Conservation (phyloP, 805 yeast species). For the Cyberlindnera lachancei region DNA sequence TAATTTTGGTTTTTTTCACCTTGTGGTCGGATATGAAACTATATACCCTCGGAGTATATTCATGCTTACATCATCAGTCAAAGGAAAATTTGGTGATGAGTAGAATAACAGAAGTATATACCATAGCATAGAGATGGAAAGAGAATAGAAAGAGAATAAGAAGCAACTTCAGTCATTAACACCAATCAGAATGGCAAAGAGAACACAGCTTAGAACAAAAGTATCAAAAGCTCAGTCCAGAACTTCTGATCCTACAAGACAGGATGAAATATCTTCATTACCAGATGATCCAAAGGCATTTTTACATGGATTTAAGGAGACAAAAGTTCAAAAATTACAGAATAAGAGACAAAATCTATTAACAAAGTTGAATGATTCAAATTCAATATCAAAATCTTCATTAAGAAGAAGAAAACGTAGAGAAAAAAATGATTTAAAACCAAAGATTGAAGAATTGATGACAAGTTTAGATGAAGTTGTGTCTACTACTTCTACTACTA, state of each 20-base stretch:
- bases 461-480: slow-evolving; percentile 34
- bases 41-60: no score
- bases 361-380: slow-evolving; percentile 28
- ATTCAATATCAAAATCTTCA: slow-evolving; percentile 57
- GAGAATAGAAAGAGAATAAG: no score
- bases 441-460: slow-evolving; percentile 58
- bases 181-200: slow-evolving; percentile 29
- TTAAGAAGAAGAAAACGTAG: slow-evolving; percentile 57
- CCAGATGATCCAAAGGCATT: slow-evolving; percentile 36
- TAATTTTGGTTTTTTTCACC: no score
- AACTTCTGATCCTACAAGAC: slow-evolving; percentile 2
- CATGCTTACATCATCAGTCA: no score
- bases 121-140: no score
- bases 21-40: no score
- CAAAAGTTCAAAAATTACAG: slow-evolving; percentile 45
- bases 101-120: no score
- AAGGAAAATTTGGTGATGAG: no score
- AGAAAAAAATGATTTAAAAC: slow-evolving; percentile 54
- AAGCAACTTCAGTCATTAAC: no score
- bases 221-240: slow-evolving; percentile 26
- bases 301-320: slow-evolving; percentile 42
- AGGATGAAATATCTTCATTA: slow-evolving; percentile 15
- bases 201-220: slow-evolving; percentile 33
- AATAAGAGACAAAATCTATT: slow-evolving; percentile 32
- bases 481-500: slow-evolving; percentile 11